phyloP scores from a whole-genome alignment of 2,329 filamentous ascomycete genomes.

The Stemphylium vesicarium region DNA sequence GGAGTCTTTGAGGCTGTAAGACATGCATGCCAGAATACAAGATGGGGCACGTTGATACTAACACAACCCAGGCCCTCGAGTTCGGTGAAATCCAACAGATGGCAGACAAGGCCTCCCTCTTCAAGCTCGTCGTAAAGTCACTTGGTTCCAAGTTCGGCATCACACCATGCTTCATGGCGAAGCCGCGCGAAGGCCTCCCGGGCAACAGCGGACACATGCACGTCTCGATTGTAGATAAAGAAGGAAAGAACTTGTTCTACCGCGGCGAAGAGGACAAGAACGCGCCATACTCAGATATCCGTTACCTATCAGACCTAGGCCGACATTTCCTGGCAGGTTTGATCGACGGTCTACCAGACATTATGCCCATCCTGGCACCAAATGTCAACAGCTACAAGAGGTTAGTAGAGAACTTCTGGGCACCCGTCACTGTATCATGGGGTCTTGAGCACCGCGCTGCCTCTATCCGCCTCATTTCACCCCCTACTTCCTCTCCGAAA shows the following conservation, averaged over 20 bases:
- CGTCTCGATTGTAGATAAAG: constrained; percentile 80
- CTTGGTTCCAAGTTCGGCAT: constrained; percentile 87
- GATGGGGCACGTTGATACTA: constrained; percentile 7
- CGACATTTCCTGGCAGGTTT: constrained; percentile 92
- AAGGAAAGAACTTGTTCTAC: constrained; percentile 84
- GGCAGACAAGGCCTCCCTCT: constrained; percentile 89
- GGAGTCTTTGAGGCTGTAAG: constrained; percentile 90
- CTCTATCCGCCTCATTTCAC: constrained; percentile 86
- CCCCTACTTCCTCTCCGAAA: constrained; percentile 81
- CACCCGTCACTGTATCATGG: constrained; percentile 96
- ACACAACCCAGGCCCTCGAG: constrained; percentile 73
- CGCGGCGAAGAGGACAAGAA: constrained; percentile 74
- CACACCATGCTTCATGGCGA: constrained; percentile 98
- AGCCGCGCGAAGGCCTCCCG: constrained; percentile 86
- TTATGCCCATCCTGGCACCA: constrained; percentile 94
- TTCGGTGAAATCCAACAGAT: constrained; percentile 87
- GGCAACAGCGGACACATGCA: constrained; percentile 98
- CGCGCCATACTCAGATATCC: constrained; percentile 65
- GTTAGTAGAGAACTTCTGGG: constrained; percentile 98
- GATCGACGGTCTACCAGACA: constrained; percentile 84
- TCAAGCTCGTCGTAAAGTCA: constrained; percentile 95
- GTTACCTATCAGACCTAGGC: constrained; percentile 82
- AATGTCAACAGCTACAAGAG: constrained; percentile 99
- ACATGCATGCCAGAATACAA: neutral
- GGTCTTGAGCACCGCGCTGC: constrained; percentile 93